Base-by-base conservation (phyloP, 2,329 filamentous ascomycete species). In the Hyphodiscus sp. region DNA sequence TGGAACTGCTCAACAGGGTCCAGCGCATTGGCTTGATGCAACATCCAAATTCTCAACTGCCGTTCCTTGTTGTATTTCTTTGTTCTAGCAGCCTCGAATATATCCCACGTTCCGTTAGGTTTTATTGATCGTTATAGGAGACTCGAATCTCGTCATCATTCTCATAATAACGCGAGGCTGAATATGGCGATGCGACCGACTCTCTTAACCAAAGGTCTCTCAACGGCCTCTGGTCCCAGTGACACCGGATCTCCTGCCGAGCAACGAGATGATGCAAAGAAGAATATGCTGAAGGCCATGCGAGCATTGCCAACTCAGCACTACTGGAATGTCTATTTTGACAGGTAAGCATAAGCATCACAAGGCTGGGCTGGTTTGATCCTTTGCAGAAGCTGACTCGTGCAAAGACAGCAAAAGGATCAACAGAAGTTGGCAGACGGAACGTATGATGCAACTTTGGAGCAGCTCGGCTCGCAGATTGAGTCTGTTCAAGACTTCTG, bases 401-500 rank as follows among this genome's bases (percentile, higher is more conserved):
- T 43, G 45, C 43, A 2, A 38, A 69, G 67, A 53, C 65, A 65
- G 47, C 65, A 66, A 41, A 68, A 67, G 43, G 65, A 68, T 15
- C 60, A 61, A 29, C 52, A 61, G 67, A 74, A 61, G 69, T 70
- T 56, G 69, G 23, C 59, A 48, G 65, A 67, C 63, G 65, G 64
- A 5, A 59, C 52, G 15, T 68, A 68, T 51, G 64, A 53, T 20
- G 65, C 62, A 18, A 65, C 64, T 59, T 77, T 86, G 45, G 81
- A 85, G 67, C 77, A 83, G 72, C 77, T 86, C 20, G 80, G 78
- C 63, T 72, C 73, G 47, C 79, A 81, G 70, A 85, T 91, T 70
- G 87, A 89, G 74, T 89, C 86, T 19, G 81, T 91, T 44, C 88
- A 91, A 78, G 89, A 91, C 68, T 91, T 91, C 70, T 91, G 87